Conservation (phyloP, 176 grass and related monocot species). For the Carex pumila region DNA sequence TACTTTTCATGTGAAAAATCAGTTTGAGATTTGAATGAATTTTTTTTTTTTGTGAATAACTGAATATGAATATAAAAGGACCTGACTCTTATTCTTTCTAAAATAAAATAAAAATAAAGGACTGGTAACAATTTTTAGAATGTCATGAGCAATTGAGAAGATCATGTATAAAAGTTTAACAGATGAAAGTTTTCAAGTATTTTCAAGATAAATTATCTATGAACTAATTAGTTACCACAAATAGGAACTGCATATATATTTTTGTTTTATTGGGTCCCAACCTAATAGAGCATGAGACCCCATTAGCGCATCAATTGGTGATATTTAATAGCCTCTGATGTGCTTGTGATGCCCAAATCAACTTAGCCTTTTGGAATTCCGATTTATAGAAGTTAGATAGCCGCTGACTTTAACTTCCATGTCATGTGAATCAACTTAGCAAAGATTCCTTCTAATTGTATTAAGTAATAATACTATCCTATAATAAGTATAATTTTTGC, state of each 20-base stretch:
- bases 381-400: background rate
- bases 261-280: background rate
- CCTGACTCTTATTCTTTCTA: no score
- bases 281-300: constrained; percentile 1
- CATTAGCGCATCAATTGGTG: background rate
- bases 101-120: no score
- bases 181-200: background rate
- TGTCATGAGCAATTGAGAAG: background rate
- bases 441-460: constrained; percentile 5
- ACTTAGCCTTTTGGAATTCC: background rate
- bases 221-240: background rate
- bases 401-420: constrained; percentile 14
- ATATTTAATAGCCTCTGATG: background rate
- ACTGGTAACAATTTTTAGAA: no score
- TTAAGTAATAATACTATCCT: background rate
- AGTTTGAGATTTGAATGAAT: no score
- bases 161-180: no score
- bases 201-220: background rate
- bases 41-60: no score
- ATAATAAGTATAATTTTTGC: background rate
- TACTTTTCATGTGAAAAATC: no score
- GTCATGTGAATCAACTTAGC: constrained; percentile 18
- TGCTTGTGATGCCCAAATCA: background rate
- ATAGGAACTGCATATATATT: background rate
- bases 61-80: no score